phyloP scores from a whole-genome alignment of 139 green algal species.

The Zygnema circumcarinatum region DNA sequence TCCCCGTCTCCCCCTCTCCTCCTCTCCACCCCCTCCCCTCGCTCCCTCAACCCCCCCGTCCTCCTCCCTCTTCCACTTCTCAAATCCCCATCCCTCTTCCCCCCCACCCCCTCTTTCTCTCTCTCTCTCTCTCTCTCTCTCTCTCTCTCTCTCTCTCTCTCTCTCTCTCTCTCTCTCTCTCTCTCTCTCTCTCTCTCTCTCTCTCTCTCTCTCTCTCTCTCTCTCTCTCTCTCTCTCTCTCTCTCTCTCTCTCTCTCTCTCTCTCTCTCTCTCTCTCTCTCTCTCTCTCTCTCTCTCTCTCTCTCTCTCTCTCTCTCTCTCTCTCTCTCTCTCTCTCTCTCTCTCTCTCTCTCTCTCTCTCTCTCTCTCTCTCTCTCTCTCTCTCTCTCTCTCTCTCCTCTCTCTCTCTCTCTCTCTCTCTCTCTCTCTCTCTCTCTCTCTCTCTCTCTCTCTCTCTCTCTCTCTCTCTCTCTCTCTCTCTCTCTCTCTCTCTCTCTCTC shows the following conservation, averaged over 20 bases:
- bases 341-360: conserved; percentile 6
- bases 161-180: not conserved
- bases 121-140: conserved; percentile 15
- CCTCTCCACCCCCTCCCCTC: not conserved
- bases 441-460: conserved; percentile 26
- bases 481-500: conserved; percentile 32
- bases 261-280: too few species aligned
- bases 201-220: not conserved
- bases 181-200: not conserved
- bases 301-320: not conserved
- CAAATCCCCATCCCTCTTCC: not conserved
- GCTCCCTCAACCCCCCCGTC: not conserved
- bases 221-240: not conserved
- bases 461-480: conserved; percentile 36
- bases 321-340: not conserved
- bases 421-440: too few species aligned
- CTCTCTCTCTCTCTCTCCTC: not conserved
- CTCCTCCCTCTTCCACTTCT: not conserved
- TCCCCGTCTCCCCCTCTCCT: conserved; percentile 7
- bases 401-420: not conserved
- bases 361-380: not conserved
- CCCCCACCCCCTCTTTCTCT: not conserved
- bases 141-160: conserved; percentile 19
- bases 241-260: too few species aligned
- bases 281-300: not conserved